phyloP scores from a whole-genome alignment of 768 basidiomycete genomes.

The Hygrophoropsis aurantiaca region DNA sequence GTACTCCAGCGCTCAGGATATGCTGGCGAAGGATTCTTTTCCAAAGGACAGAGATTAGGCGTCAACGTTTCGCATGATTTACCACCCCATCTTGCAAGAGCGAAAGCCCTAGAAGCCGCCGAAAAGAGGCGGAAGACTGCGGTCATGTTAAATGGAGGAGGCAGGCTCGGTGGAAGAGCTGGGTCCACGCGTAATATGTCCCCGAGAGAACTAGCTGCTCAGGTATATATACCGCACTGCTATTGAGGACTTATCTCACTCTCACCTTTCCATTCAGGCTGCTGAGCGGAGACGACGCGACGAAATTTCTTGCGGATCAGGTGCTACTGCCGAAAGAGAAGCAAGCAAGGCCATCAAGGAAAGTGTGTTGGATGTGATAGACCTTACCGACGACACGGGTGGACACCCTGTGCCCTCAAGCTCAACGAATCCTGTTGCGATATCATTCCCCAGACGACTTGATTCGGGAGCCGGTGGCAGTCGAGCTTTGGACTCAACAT shows the following conservation, averaged over 20 bases:
- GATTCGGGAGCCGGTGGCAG: not conserved
- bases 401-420: conserved; percentile 19
- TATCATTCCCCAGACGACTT: not conserved
- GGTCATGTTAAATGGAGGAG: conserved; percentile 48
- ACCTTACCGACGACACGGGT: conserved; percentile 48
- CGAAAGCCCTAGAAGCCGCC: conserved; percentile 75
- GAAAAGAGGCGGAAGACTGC: conserved; percentile 62
- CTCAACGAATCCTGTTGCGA: conserved; percentile 27
- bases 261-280: conserved; percentile 51
- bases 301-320: conserved; percentile 73
- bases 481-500: conserved; percentile 6
- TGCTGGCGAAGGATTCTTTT: conserved; percentile 87
- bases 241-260: not conserved
- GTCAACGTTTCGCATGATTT: conserved; percentile 63
- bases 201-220: conserved; percentile 72
- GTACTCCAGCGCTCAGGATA: conserved; percentile 79
- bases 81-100: conserved; percentile 61
- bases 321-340: conserved; percentile 53
- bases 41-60: conserved; percentile 73
- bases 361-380: conserved; percentile 57
- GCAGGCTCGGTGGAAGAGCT: conserved; percentile 59
- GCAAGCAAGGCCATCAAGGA: conserved; percentile 68
- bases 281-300: conserved; percentile 79
- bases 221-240: conserved; percentile 49
- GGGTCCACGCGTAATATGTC: conserved; percentile 42